These are phyloP conservation scores for Claviceps paspali DNA, from an alignment of 2,329 filamentous ascomycete species.

Conservation along the genomic window DNA sequence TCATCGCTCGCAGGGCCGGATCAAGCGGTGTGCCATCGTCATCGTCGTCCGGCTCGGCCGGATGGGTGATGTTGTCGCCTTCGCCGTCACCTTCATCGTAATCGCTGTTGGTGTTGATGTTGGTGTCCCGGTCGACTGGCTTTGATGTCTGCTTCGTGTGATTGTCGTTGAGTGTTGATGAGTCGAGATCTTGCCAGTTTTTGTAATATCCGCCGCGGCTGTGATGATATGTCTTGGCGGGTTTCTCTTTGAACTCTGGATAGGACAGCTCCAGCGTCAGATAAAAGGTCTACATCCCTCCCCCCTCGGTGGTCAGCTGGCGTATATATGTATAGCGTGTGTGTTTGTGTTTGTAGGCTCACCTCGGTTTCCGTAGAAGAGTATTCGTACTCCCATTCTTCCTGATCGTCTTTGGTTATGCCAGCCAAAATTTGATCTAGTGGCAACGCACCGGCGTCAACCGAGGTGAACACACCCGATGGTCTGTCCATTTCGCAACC, in stretches of 20 bases:
- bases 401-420: slow-evolving; percentile 26
- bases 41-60: slow-evolving; percentile 1
- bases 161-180: slow-evolving; percentile 10
- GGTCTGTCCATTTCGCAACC: slow-evolving; percentile 1
- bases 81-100: slow-evolving; percentile 7
- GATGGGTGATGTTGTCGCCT: not conserved
- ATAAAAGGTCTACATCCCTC: slow-evolving; percentile 41
- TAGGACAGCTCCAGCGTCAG: slow-evolving; percentile 48
- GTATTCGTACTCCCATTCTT: slow-evolving; percentile 56
- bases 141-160: slow-evolving; percentile 16
- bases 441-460: slow-evolving; percentile 13
- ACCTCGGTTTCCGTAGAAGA: slow-evolving; percentile 49
- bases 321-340: not conserved
- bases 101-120: slow-evolving; percentile 14
- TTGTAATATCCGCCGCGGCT: slow-evolving; percentile 32
- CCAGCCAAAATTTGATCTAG: slow-evolving; percentile 15
- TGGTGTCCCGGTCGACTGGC: slow-evolving; percentile 14
- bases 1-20: slow-evolving; percentile 3
- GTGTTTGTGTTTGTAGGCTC: not conserved
- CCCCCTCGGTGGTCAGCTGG: too few species aligned
- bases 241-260: slow-evolving; percentile 36
- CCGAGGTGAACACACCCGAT: slow-evolving; percentile 2
- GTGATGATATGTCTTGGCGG: slow-evolving; percentile 22
- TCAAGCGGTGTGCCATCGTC: slow-evolving; percentile 5
- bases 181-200: slow-evolving; percentile 21